These are phyloP conservation scores for Fusarium chuoi DNA, from an alignment of 2,329 filamentous ascomycete species.

Conservation along the genomic window DNA sequence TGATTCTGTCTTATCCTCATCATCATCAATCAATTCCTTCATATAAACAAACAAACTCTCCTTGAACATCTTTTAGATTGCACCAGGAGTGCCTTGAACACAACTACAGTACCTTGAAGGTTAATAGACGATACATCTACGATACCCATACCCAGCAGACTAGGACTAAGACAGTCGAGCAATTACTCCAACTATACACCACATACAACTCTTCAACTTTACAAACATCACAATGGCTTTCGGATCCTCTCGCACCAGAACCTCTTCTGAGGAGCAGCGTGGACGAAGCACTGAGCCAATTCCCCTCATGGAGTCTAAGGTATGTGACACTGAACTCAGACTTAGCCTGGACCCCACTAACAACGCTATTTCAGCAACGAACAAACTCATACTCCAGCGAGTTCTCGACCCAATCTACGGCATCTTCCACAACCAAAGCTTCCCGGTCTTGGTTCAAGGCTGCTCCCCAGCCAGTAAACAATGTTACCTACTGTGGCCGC, in stretches of 20 bases:
- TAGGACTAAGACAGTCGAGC: not conserved
- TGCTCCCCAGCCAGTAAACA: slow-evolving; percentile 58
- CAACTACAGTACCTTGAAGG: slow-evolving; percentile 24
- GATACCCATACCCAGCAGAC: slow-evolving; percentile 11
- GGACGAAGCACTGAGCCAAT: slow-evolving; percentile 39
- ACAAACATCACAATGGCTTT: slow-evolving; percentile 24
- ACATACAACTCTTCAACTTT: not conserved
- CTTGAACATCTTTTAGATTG: slow-evolving; percentile 36
- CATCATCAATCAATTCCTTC: slow-evolving; percentile 14
- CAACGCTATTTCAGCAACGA: slow-evolving; percentile 35
- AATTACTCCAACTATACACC: not conserved
- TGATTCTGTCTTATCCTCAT: not conserved
- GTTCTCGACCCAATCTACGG: slow-evolving; percentile 38
- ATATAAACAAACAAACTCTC: slow-evolving; percentile 28
- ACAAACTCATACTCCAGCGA: slow-evolving; percentile 47
- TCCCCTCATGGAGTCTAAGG: slow-evolving; percentile 41
- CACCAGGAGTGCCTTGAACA: slow-evolving; percentile 38
- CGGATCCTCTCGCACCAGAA: slow-evolving; percentile 14
- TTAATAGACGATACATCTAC: slow-evolving; percentile 31
- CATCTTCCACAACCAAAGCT: slow-evolving; percentile 45
- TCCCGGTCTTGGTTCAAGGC: slow-evolving; percentile 50
- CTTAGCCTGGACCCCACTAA: slow-evolving; percentile 27
- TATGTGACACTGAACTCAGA: slow-evolving; percentile 28
- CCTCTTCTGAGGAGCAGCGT: slow-evolving; percentile 38
- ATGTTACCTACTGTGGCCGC: slow-evolving; percentile 65